Conservation (phyloP, 2,329 filamentous ascomycete species). For the Pseudomassariella vexata region DNA sequence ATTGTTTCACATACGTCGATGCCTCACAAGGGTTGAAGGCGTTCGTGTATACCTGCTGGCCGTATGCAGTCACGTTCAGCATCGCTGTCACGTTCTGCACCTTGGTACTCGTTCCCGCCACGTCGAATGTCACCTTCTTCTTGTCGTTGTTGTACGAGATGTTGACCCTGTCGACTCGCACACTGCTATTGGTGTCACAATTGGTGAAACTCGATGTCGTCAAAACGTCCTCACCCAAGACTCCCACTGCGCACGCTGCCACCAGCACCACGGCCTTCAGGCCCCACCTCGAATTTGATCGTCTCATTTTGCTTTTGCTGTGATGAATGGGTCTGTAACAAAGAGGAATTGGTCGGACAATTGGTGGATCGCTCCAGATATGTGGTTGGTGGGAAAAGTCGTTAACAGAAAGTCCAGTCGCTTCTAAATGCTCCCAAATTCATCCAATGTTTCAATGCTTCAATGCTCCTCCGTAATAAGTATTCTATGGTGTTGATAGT, state of each 20-base stretch:
- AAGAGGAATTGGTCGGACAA: no score
- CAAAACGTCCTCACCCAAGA: conserved; percentile 64
- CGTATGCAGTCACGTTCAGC: conserved; percentile 78
- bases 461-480: no score
- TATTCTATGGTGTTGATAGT: no score
- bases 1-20: conserved; percentile 58
- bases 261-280: conserved; percentile 26
- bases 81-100: conserved; percentile 75
- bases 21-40: conserved; percentile 76
- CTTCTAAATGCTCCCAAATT: no score
- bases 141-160: conserved; percentile 74
- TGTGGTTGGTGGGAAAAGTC: no score
- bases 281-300: conserved; percentile 20
- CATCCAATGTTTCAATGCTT: no score
- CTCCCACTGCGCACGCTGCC: conserved; percentile 35
- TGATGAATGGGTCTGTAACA: no score
- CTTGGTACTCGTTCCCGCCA: conserved; percentile 68
- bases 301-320: conserved; percentile 20
- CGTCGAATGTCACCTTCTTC: conserved; percentile 72
- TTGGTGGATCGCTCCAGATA: no score
- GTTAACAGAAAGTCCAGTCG: no score
- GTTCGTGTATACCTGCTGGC: conserved; percentile 71
- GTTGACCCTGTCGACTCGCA: conserved; percentile 68
- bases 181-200: conserved; percentile 54
- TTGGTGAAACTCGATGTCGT: conserved; percentile 74